A percentile compares a stretch with the other conserved stretches of the same genome.
phyloP scores from a whole-genome alignment of 331 rosid species.

The Acacia concinna region DNA sequence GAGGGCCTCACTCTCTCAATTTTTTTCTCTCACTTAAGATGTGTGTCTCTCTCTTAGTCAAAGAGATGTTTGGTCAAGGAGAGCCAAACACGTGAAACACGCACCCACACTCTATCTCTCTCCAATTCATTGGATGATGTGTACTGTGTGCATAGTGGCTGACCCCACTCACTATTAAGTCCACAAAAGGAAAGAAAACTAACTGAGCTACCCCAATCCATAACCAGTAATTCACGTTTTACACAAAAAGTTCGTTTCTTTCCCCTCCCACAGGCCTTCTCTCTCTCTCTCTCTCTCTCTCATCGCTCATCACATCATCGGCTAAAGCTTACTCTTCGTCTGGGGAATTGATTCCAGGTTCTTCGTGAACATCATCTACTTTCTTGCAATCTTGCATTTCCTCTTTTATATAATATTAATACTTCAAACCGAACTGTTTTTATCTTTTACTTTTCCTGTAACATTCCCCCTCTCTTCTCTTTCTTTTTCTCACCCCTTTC shows the following conservation, averaged over 20 bases:
- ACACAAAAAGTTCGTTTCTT: neutral
- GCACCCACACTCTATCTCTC: neutral
- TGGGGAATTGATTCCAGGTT: neutral
- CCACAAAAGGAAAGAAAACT: neutral
- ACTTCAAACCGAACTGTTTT: neutral
- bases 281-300: neutral
- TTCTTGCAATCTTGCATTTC: neutral
- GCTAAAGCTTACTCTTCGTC: neutral
- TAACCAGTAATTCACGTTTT: neutral
- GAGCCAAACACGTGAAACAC: too few species aligned
- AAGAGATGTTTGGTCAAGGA: too few species aligned
- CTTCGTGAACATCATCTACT: neutral
- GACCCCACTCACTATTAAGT: neutral
- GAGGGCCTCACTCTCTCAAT: too few species aligned
- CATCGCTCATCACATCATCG: neutral
- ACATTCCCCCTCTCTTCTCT: neutral
- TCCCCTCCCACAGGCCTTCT: neutral
- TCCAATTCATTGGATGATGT: neutral
- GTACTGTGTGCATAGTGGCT: neutral
- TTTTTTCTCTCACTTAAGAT: too few species aligned
- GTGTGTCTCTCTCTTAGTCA: too few species aligned
- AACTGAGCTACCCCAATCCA: too few species aligned
- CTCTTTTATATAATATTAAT: neutral
- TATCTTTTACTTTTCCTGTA: neutral
- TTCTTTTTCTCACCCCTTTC: neutral